Percentiles rank a stretch among this genome's conserved stretches.
These are phyloP conservation scores for Lathyrus oleraceus DNA, from an alignment of 306 rosid species.

Conservation along the genomic window DNA sequence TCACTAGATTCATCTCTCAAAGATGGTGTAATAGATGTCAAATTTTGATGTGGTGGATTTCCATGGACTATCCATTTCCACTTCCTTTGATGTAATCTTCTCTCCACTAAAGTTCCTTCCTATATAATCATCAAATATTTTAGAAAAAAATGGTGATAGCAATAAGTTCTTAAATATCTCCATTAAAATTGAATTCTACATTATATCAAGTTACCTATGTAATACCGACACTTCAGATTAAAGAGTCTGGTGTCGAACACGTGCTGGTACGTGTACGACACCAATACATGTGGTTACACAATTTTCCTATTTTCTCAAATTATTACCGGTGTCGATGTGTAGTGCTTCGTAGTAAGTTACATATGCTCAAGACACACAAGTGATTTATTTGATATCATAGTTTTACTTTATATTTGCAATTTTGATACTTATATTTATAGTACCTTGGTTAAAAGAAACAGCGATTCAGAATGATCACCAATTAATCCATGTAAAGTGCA, in stretches of 20 bases:
- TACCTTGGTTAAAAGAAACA: constrained; percentile 92
- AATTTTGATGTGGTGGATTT: constrained; percentile 67
- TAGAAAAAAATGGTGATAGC: constrained; percentile 13
- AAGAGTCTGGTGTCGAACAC: no score
- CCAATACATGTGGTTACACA: no score
- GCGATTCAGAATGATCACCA: constrained; percentile 72
- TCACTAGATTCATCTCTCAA: constrained; percentile 60
- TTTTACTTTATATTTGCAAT: neutral
- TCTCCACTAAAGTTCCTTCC: constrained; percentile 84
- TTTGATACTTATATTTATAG: neutral
- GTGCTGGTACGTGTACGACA: no score
- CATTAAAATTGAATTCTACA: constrained; percentile 5
- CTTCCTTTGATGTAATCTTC: constrained; percentile 81
- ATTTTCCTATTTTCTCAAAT: no score
- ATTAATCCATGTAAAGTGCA: constrained; percentile 52
- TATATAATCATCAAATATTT: constrained; percentile 34
- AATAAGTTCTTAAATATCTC: neutral
- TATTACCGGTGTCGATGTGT: no score
- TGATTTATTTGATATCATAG: neutral
- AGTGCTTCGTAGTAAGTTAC: neutral
- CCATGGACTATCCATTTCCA: constrained; percentile 95
- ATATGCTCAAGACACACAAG: neutral
- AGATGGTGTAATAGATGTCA: constrained; percentile 65
- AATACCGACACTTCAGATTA: no score
- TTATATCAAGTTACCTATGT: neutral